These are phyloP conservation scores for Epichloe festucae DNA, from an alignment of 2,329 filamentous ascomycete species.

Conservation along the genomic window DNA sequence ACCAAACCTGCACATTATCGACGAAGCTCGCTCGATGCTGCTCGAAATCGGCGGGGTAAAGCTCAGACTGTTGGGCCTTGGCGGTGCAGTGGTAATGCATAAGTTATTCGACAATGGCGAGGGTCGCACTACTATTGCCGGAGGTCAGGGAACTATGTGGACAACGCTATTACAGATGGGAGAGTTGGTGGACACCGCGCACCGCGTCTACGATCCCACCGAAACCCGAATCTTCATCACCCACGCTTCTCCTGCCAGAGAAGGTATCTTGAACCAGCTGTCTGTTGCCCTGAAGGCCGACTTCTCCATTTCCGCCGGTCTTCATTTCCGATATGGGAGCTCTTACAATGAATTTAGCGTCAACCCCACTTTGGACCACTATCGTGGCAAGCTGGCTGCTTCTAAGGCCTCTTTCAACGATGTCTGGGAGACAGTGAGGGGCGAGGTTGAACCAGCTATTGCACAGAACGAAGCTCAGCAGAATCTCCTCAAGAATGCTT, in stretches of 20 bases:
- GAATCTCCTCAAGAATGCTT: constrained; percentile 76
- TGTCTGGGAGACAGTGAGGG: constrained; percentile 97
- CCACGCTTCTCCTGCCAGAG: constrained; percentile 88
- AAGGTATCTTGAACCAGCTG: constrained; percentile 93
- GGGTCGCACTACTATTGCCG: constrained; percentile 92
- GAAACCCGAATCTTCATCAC: constrained; percentile 96
- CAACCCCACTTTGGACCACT: constrained; percentile 94
- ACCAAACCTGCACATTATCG: constrained; percentile 92
- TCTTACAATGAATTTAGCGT: constrained; percentile 99
- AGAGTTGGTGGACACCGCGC: constrained; percentile 92
- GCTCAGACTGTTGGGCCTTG: constrained; percentile 81
- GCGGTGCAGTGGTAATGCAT: constrained; percentile 97
- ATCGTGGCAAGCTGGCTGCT: constrained; percentile 92
- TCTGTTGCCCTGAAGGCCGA: constrained; percentile 96
- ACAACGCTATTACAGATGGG: constrained; percentile 97
- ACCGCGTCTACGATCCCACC: constrained; percentile 94
- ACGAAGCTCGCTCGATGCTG: constrained; percentile 91
- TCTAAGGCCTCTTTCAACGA: constrained; percentile 98
- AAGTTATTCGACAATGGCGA: constrained; percentile 99
- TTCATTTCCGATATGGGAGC: constrained; percentile 97
- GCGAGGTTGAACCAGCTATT: constrained; percentile 89
- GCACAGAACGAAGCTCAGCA: constrained; percentile 88
- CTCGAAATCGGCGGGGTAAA: constrained; percentile 93
- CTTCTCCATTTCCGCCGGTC: constrained; percentile 92
- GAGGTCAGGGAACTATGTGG: constrained; percentile 99